Evolutionary conservation across 805 yeast species (phyloP).

Genomic region (Zygotorulaspora danielsina): DNA sequence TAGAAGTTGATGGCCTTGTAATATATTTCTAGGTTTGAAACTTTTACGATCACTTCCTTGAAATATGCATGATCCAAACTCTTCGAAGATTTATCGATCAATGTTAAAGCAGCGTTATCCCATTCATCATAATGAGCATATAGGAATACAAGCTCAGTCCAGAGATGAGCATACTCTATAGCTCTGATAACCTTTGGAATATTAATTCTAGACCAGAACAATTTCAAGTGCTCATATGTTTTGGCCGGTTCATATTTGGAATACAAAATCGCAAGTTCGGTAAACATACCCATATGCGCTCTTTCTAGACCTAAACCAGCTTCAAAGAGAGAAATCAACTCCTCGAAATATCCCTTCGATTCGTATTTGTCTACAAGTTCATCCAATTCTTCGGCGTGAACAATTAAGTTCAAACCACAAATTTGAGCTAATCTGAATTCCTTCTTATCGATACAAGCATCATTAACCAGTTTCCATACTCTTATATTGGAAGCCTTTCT

Average conservation of each 20-base stretch:
- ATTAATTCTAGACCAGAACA: conserved; percentile 97
- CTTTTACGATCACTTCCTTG: conserved; percentile 92
- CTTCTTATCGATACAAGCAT: conserved; percentile 90
- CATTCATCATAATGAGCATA: conserved; percentile 98
- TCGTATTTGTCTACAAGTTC: conserved; percentile 86
- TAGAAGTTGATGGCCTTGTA: conserved; percentile 96
- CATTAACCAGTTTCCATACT: conserved; percentile 97
- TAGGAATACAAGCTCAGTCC: conserved; percentile 94
- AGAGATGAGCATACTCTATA: conserved; percentile 86
- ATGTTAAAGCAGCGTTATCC: conserved; percentile 96
- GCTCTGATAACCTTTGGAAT: conserved; percentile 96
- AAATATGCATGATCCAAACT: conserved; percentile 92
- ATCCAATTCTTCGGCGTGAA: conserved; percentile 95
- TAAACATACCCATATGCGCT: conserved; percentile 99
- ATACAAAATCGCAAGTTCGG: conserved; percentile 88
- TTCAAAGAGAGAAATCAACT: conserved; percentile 87
- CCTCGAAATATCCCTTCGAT: conserved; percentile 84
- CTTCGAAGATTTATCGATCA: conserved; percentile 91
- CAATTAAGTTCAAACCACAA: conserved; percentile 94
- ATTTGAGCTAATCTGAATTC: conserved; percentile 97
- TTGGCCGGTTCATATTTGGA: conserved; percentile 85
- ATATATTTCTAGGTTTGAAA: conserved; percentile 91
- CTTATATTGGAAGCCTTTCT: conserved; percentile 90
- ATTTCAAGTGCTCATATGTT: conserved; percentile 92
- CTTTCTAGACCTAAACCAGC: conserved; percentile 95